phyloP scores from a whole-genome alignment of 1,284 basidiomycete genomes.

The Ustilago hordei region DNA sequence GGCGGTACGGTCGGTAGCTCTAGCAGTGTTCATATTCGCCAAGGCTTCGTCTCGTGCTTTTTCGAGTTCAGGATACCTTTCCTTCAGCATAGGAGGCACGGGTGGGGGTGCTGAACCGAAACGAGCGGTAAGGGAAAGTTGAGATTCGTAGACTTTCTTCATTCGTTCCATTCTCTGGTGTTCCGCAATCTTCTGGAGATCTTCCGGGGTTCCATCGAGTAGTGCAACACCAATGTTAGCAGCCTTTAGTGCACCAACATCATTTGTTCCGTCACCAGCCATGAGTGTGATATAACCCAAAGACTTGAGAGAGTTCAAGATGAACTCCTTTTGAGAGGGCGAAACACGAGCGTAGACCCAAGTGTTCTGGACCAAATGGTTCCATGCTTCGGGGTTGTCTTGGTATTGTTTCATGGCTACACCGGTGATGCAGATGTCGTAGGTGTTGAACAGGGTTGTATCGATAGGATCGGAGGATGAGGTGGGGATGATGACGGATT shows the following conservation, averaged over 20 bases:
- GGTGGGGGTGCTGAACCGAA: constrained; percentile 65
- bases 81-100: constrained; percentile 62
- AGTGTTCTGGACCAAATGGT: constrained; percentile 66
- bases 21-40: constrained; percentile 53
- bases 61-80: constrained; percentile 65
- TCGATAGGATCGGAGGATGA: constrained; percentile 58
- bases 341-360: constrained; percentile 69
- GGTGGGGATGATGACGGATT: constrained; percentile 58
- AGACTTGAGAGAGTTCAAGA: constrained; percentile 64
- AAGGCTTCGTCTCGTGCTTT: constrained; percentile 65
- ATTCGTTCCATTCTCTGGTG: constrained; percentile 67
- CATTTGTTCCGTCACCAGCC: constrained; percentile 69
- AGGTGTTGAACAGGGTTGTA: constrained; percentile 63
- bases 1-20: constrained; percentile 55
- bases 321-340: constrained; percentile 68
- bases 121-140: constrained; percentile 61
- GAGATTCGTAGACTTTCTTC: constrained; percentile 68
- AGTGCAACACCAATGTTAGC: constrained; percentile 69
- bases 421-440: constrained; percentile 69
- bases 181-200: constrained; percentile 66
- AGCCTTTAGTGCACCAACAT: constrained; percentile 68
- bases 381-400: constrained; percentile 52
- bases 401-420: constrained; percentile 65
- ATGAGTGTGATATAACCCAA: constrained; percentile 68
- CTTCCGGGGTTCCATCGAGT: constrained; percentile 67